Evolutionary conservation across 1,284 basidiomycete species (phyloP).

Genomic region (Somion occarium): DNA sequence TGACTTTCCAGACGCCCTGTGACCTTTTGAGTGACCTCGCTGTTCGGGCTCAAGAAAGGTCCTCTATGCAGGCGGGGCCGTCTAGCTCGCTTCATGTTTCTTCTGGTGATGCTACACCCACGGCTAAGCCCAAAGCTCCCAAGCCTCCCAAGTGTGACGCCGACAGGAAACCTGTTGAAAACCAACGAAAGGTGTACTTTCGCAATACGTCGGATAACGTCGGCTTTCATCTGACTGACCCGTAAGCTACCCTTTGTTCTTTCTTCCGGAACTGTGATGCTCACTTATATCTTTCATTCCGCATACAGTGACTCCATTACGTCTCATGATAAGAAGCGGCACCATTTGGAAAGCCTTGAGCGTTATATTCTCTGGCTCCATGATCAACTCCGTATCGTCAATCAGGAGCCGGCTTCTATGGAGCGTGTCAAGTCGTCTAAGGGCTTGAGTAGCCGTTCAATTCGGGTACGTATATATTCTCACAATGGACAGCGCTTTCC

Average conservation of each 20-base stretch:
- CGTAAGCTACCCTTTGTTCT: constrained; percentile 37
- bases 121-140: constrained; percentile 6
- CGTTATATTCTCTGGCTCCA: constrained; percentile 63
- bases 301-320: constrained; percentile 61
- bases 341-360: constrained; percentile 68
- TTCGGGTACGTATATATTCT: constrained; percentile 30
- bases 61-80: not conserved
- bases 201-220: constrained; percentile 47
- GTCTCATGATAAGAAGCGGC: constrained; percentile 70
- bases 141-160: constrained; percentile 2
- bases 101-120: constrained; percentile 5
- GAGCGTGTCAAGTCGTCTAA: constrained; percentile 51
- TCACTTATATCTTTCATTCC: no score
- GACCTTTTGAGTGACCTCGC: constrained; percentile 51
- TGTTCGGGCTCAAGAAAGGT: constrained; percentile 13
- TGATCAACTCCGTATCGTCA: constrained; percentile 49
- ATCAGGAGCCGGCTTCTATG: constrained; percentile 42
- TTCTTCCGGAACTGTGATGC: no score
- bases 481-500: no score
- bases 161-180: constrained; percentile 24
- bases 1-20: constrained; percentile 59
- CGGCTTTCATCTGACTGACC: constrained; percentile 53
- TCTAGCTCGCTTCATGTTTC: not conserved
- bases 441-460: constrained; percentile 55
- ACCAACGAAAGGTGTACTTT: constrained; percentile 48